Base-by-base conservation (phyloP, 805 yeast genomes). In the Ogataea corticis region DNA sequence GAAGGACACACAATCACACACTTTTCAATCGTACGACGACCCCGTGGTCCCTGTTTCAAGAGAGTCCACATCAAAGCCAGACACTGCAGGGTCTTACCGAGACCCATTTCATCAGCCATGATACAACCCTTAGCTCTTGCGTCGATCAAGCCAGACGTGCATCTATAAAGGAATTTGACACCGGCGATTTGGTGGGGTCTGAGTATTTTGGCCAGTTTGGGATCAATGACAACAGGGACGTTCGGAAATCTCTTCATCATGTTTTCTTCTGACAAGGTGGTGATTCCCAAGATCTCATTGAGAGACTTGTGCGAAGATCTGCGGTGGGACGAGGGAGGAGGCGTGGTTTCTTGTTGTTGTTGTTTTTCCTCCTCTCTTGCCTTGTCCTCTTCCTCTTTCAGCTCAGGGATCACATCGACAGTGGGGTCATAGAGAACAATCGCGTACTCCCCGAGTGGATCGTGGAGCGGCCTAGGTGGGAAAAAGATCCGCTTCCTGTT, bases 121-220 rank as follows among this genome's bases (percentile, higher is more conserved):
- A 92, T 92, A 61, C 97, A 92, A 2, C 99, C 99, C 58, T 85
- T 81, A 0, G 97, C 97, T 28, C 85, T 73, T 7, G 88, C 77
- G 61, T 85, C 89, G 21, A 84, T 77, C 28, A 91, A 67, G 0
- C 99, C 99, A 1, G 97, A 77, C 0, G 96, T 89, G 66, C 99
- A 92, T 44, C 91, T 70, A 59, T 90, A 94, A 46, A 94, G 68
- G 62, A 94, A 94, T 63, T 87, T 80, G 33, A 92, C 97, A 51
- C 99, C 99, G 39, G 92, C 96, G 4, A 94, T 83, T 65, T 94
- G 99, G 71, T 94, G 99, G 0, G 99, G 99, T 53, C 99, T 78
- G 38, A 94, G 71, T 34, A 88, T 83, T 59, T 86, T 87, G 17
- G 94, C 80, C 28, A 94, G 70, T 47, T 76, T 77, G 0, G 99